Evolutionary conservation across 2,329 filamentous ascomycete genomes (phyloP).

Genomic region (Tolypocladium capitatum): DNA sequence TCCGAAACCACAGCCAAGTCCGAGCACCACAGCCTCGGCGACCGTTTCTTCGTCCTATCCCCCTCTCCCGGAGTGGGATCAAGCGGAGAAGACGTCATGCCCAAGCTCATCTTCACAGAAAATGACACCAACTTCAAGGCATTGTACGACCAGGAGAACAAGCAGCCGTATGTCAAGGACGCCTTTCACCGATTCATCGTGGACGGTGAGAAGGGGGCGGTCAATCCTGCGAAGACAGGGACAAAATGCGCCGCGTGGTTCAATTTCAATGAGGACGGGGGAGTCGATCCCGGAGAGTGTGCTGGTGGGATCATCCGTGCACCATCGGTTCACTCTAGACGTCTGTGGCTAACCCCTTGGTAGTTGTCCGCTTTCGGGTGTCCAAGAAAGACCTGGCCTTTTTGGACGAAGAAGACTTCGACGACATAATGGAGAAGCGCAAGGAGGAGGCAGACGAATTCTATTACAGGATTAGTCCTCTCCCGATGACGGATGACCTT

Average conservation of each 20-base stretch:
- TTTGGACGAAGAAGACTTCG: constrained; percentile 84
- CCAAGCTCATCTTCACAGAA: constrained; percentile 80
- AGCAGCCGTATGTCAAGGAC: constrained; percentile 80
- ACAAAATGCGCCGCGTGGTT: constrained; percentile 92
- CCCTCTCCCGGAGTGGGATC: constrained; percentile 77
- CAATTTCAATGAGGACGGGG: constrained; percentile 77
- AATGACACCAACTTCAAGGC: constrained; percentile 81
- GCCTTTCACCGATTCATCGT: constrained; percentile 86
- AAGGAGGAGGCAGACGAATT: constrained; percentile 91
- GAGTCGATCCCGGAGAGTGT: constrained; percentile 80
- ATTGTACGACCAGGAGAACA: constrained; percentile 68
- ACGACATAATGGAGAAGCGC: constrained; percentile 77
- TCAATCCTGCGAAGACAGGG: constrained; percentile 68
- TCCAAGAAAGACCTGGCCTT: constrained; percentile 64
- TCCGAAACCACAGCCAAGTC: constrained; percentile 59
- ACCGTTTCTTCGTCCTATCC: constrained; percentile 72
- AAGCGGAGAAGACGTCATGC: constrained; percentile 71
- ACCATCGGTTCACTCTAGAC: neutral
- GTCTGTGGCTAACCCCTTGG: neutral
- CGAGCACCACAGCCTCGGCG: constrained; percentile 67
- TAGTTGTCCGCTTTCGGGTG: constrained; percentile 81
- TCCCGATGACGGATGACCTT: constrained; percentile 87
- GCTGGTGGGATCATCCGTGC: constrained; percentile 45
- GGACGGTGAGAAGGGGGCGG: constrained; percentile 61
- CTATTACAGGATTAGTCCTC: constrained; percentile 81